A percentile compares a stretch with the other conserved stretches of the same genome.
These are phyloP conservation scores for Yamadazyma kitorensis DNA, from an alignment of 805 yeast species.

Conservation along the genomic window DNA sequence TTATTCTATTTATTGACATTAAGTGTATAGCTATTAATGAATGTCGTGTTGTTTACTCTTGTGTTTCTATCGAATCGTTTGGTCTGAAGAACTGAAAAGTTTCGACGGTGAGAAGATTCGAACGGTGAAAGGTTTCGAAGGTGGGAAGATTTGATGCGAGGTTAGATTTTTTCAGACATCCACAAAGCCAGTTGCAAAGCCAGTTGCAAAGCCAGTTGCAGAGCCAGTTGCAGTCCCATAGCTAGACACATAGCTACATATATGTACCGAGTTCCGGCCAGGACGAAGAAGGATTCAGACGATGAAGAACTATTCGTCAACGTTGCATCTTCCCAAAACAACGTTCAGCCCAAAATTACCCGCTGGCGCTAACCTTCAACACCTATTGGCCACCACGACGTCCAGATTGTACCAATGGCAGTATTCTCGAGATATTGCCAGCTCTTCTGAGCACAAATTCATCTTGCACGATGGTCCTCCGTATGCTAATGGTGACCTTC, in stretches of 20 bases:
- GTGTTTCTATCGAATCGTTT: too few relatives aligned
- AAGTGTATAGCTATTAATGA: too few relatives aligned
- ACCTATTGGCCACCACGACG: constrained; percentile 50
- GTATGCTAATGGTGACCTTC: constrained; percentile 93
- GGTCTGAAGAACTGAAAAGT: background rate
- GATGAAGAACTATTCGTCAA: constrained; percentile 38
- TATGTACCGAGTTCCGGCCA: too few relatives aligned
- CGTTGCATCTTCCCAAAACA: constrained; percentile 66
- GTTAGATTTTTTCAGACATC: too few relatives aligned
- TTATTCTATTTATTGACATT: constrained; percentile 10
- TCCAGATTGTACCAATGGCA: constrained; percentile 66
- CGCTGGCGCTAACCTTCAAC: constrained; percentile 34
- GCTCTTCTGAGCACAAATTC: constrained; percentile 43
- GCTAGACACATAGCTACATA: too few relatives aligned
- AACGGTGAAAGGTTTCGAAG: too few relatives aligned
- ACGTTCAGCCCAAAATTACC: constrained; percentile 54
- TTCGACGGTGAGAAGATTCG: background rate
- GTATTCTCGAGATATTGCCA: constrained; percentile 3
- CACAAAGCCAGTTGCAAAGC: too few relatives aligned
- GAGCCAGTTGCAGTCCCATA: too few relatives aligned
- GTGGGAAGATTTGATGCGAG: too few relatives aligned
- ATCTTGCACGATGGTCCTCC: constrained; percentile 97
- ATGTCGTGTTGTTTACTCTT: too few relatives aligned
- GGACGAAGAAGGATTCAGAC: too few relatives aligned
- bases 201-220: too few relatives aligned